These are phyloP conservation scores for Fragaria nilgerrensis DNA, from an alignment of 306 rosid species.

Conservation along the genomic window DNA sequence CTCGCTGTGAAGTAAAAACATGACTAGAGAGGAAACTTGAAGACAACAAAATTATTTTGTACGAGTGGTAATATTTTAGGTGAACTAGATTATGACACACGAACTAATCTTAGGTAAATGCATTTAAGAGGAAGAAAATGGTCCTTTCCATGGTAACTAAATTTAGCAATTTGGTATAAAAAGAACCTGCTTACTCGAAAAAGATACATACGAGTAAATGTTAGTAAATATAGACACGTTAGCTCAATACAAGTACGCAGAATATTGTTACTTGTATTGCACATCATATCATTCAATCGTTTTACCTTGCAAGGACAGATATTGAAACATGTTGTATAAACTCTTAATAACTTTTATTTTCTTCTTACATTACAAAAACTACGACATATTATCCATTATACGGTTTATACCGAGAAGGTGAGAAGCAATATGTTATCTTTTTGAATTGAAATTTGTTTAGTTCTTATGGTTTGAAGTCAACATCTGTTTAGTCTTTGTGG, in stretches of 20 bases:
- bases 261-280: neutral
- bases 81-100: constrained; percentile 26
- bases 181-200: neutral
- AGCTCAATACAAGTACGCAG: neutral
- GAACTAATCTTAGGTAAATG: constrained; percentile 21
- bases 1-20: neutral
- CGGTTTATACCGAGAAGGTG: neutral
- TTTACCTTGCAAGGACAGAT: neutral
- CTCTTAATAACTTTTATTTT: neutral
- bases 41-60: neutral
- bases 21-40: neutral
- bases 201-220: neutral
- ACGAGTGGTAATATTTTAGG: constrained; percentile 8
- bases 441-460: no score
- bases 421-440: neutral
- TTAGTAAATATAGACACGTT: neutral
- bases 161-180: neutral
- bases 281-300: no score
- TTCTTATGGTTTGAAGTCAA: no score
- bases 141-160: neutral
- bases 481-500: no score
- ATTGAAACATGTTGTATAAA: neutral
- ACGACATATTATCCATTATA: neutral
- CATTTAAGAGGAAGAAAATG: neutral
- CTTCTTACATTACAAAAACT: neutral